Percentiles rank a stretch among this genome's conserved stretches.
Conservation (phyloP, 2,329 filamentous ascomycete species). For the Coniochaeta sp. region DNA sequence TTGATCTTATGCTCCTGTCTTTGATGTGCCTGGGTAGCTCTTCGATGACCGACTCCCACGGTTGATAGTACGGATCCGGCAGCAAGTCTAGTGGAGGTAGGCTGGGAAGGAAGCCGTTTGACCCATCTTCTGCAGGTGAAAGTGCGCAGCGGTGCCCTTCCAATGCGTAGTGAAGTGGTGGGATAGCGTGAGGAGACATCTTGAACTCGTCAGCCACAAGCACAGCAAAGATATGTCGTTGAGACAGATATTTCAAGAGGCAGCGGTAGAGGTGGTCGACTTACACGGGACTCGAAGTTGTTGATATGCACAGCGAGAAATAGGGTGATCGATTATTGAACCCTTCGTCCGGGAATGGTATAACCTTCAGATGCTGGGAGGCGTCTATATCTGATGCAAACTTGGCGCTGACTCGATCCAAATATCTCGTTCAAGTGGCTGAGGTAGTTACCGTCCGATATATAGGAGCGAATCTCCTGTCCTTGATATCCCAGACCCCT, state of each 20-base stretch:
- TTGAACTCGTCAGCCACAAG: neutral
- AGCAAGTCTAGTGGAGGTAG: constrained; percentile 59
- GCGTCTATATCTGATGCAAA: neutral
- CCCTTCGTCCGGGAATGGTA: neutral
- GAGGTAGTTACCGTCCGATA: neutral
- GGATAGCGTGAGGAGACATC: constrained; percentile 36
- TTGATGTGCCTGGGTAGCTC: constrained; percentile 63
- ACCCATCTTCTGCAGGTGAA: neutral
- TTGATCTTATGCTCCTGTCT: constrained; percentile 53
- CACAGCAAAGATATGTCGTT: too few relatives aligned
- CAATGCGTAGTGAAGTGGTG: neutral
- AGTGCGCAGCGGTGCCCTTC: neutral
- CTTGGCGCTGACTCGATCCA: neutral
- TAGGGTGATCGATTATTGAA: neutral
- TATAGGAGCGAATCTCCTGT: neutral
- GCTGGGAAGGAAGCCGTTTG: constrained; percentile 70
- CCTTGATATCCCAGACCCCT: neutral
- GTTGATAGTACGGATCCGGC: constrained; percentile 65
- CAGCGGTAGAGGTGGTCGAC: too few relatives aligned
- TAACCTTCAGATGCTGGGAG: neutral
- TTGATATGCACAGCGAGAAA: too few relatives aligned
- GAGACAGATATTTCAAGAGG: too few relatives aligned
- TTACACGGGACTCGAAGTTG: too few relatives aligned
- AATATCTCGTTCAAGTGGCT: neutral
- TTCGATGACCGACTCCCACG: constrained; percentile 68